Evolutionary conservation across 306 rosid species (phyloP).

Genomic region (Dryas octopetala): DNA sequence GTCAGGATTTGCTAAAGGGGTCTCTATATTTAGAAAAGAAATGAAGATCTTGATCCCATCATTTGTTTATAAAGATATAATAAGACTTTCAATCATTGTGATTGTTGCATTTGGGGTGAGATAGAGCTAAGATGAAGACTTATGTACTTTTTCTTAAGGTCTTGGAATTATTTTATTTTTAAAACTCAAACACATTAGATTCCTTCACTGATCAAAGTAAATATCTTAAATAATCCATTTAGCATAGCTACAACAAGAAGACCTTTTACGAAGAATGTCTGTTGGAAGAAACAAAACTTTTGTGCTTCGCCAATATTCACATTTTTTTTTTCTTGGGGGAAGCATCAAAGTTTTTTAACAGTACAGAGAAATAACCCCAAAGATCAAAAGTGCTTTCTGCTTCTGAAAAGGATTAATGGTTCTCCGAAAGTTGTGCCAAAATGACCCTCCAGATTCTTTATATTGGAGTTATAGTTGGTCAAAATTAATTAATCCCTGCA

Average conservation of each 20-base stretch:
- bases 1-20: neutral
- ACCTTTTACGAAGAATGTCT: neutral
- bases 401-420: neutral
- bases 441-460: neutral
- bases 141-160: neutral
- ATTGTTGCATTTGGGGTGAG: no score
- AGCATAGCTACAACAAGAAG: neutral
- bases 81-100: no score
- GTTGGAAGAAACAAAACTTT: neutral
- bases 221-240: no score
- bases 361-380: neutral
- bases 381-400: neutral
- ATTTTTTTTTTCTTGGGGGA: neutral
- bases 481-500: neutral
- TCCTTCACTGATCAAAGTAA: neutral
- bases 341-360: neutral
- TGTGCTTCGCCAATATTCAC: neutral
- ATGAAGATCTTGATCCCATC: no score
- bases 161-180: no score
- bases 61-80: no score
- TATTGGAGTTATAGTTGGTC: neutral
- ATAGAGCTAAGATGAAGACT: neutral
- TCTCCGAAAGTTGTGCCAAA: neutral
- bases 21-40: no score
- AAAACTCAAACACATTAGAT: neutral